Conservation (phyloP, 179 eudicot genomes). For the Patellifolia procumbens region DNA sequence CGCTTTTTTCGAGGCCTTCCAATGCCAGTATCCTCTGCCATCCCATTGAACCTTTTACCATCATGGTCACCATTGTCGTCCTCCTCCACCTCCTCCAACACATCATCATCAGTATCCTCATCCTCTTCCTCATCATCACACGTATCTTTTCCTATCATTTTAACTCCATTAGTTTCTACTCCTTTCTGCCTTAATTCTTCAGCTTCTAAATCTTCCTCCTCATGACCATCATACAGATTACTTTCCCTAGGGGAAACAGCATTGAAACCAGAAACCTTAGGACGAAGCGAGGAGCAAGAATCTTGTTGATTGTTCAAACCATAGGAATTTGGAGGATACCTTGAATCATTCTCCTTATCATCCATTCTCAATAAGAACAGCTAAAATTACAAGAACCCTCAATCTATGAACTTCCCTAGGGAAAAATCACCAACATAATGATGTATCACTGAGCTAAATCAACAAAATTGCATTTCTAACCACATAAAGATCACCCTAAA, state of each 20-base stretch:
- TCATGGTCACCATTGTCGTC: slow-evolving; percentile 27
- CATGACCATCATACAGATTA: slow-evolving; percentile 33
- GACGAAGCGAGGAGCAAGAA: slow-evolving; percentile 34
- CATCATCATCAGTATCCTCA: slow-evolving; percentile 38
- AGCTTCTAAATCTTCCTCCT: slow-evolving; percentile 32
- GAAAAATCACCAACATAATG: not conserved
- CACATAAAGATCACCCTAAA: not conserved
- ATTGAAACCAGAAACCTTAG: slow-evolving; percentile 35
- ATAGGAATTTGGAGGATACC: slow-evolving; percentile 35
- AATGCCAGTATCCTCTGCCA: slow-evolving; percentile 21
- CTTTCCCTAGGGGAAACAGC: slow-evolving; percentile 30
- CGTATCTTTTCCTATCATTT: slow-evolving; percentile 39
- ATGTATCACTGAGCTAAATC: slow-evolving; percentile 7
- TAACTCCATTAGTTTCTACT: slow-evolving; percentile 33
- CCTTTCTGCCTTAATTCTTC: slow-evolving; percentile 37
- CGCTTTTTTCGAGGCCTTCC: slow-evolving; percentile 62
- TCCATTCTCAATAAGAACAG: slow-evolving; percentile 38
- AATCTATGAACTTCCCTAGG: too few relatives aligned
- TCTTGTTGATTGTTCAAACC: slow-evolving; percentile 36
- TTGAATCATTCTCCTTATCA: slow-evolving; percentile 41
- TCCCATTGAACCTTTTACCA: slow-evolving; percentile 18
- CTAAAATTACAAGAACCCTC: not conserved
- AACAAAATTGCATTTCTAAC: not conserved
- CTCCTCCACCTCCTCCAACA: slow-evolving; percentile 45
- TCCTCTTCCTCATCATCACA: slow-evolving; percentile 38